Base-by-base conservation (phyloP, 495 filamentous ascomycete genomes). In the Aspergillus nidulans region DNA sequence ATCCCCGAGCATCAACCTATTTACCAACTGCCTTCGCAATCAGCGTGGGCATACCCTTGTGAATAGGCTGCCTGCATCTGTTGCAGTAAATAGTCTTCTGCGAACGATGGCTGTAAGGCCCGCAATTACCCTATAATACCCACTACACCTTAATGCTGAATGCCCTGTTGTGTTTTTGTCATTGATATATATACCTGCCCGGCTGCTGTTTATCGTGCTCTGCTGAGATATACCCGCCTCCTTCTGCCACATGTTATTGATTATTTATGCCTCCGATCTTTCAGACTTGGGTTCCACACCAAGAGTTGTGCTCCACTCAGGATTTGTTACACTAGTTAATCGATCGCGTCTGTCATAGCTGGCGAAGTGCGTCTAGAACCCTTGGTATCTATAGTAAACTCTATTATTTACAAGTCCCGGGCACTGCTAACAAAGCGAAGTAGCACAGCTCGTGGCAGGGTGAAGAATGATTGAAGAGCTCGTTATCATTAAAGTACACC, bases 41-140 rank as follows among this genome's bases (percentile, higher is more conserved):
- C 71, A 19, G 60, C 57, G 18, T 74, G 71, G 71, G 56, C 53
- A 34, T 74, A 69, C 44, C 64, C 68, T 6, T 65, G 63, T 36
- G 63, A 61, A 36, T 70, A 63, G 57, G 45, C 23, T 32, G 18
- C 7, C 38, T 13, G 1, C 19, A 16, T 44, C 25, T 3, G 2
- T 4, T 13, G 9, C 42, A 21, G 3, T 49, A 9, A n/a, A 20
- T 32, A 21, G 6, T 4, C 9, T 16, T n/a, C 1, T 2, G 2
- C n/a, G 4, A 25, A 15, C 16, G 7, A 32, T 18, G 19, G 8
- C 4, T 32, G 10, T 21, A 20, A 21, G 15, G 16, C 32, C 18
- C 32, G 0, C 16, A n/a, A n/a, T n/a, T 45, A 6, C 16, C 4
- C 16, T 26, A 9, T 28, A 26, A 7, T 45, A 30, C 19, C 28